Percentiles rank a stretch among this genome's conserved stretches.
These are phyloP conservation scores for Chaetomidium leptoderma DNA, from an alignment of 495 filamentous ascomycete species.

Conservation along the genomic window DNA sequence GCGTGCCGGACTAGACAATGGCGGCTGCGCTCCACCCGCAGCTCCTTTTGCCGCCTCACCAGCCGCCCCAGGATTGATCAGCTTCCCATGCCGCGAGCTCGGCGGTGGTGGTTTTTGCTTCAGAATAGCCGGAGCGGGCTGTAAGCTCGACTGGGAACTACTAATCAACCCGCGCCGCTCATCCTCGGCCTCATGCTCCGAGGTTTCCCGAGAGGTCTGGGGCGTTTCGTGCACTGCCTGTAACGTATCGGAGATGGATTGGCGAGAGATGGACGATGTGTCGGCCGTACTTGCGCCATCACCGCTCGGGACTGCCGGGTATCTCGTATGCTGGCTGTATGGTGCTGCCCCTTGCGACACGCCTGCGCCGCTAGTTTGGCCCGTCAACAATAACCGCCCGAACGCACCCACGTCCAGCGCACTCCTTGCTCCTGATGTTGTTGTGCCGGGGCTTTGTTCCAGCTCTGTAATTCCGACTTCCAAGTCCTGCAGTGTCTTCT, in stretches of 20 bases:
- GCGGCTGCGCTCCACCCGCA: neutral
- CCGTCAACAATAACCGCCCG: constrained; percentile 57
- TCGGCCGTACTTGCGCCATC: constrained; percentile 49
- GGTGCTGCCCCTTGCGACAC: constrained; percentile 16
- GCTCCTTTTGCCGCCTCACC: constrained; percentile 12
- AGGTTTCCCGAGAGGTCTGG: constrained; percentile 44
- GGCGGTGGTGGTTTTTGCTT: constrained; percentile 47
- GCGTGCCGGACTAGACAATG: neutral
- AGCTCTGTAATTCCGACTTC: constrained; percentile 29
- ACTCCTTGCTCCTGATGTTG: constrained; percentile 30
- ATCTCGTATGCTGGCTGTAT: neutral
- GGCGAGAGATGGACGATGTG: constrained; percentile 42
- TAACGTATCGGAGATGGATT: constrained; percentile 42
- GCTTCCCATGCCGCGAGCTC: constrained; percentile 62
- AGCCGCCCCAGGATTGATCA: constrained; percentile 46
- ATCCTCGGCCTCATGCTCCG: constrained; percentile 39
- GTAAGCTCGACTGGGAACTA: constrained; percentile 20
- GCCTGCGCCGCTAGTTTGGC: constrained; percentile 39
- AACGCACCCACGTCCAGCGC: constrained; percentile 60
- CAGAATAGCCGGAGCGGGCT: constrained; percentile 6
- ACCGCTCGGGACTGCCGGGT: constrained; percentile 8
- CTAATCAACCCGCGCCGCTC: constrained; percentile 30
- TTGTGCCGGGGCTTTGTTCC: constrained; percentile 16
- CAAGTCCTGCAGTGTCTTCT: constrained; percentile 45
- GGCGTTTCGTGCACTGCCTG: constrained; percentile 40